Evolutionary conservation across 1,284 basidiomycete genomes (phyloP).

Genomic region (Irpex lacteus): DNA sequence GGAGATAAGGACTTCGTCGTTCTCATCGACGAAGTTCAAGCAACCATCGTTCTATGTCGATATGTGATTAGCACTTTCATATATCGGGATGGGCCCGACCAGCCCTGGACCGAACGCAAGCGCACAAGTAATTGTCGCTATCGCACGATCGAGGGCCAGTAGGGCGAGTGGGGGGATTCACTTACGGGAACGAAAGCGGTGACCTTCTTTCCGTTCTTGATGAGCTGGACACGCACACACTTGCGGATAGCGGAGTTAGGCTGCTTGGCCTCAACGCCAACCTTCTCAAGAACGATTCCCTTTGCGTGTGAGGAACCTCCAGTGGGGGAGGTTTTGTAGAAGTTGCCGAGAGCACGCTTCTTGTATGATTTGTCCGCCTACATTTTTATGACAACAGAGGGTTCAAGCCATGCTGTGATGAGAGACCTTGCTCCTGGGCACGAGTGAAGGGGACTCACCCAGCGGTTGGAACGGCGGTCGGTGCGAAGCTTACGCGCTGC

Average conservation of each 20-base stretch:
- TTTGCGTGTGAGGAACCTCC: slow-evolving; percentile 99
- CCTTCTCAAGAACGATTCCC: slow-evolving; percentile 99
- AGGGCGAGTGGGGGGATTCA: slow-evolving; percentile 8
- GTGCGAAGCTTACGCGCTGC: slow-evolving; percentile 98
- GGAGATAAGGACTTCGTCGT: slow-evolving; percentile 99
- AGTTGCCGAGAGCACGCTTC: slow-evolving; percentile 99
- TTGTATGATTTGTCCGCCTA: slow-evolving; percentile 99
- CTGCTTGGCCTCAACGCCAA: slow-evolving; percentile 92
- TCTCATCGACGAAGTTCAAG: slow-evolving; percentile 98
- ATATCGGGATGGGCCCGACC: not conserved
- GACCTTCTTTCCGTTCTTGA: slow-evolving; percentile 99
- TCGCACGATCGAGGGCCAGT: slow-evolving; percentile 5
- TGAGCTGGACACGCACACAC: slow-evolving; percentile 99
- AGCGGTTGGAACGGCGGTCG: slow-evolving; percentile 94
- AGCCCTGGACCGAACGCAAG: slow-evolving; percentile 1
- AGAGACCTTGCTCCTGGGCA: not conserved
- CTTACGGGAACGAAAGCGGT: slow-evolving; percentile 78
- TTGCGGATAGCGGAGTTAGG: slow-evolving; percentile 99
- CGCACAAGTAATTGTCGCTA: not conserved
- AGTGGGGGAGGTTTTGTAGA: slow-evolving; percentile 99
- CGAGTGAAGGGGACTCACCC: slow-evolving; percentile 57
- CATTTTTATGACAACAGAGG: slow-evolving; percentile 10
- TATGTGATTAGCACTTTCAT: slow-evolving; percentile 4
- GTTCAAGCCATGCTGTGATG: not conserved
- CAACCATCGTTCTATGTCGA: slow-evolving; percentile 90